Percentiles rank a stretch among this genome's conserved stretches.
phyloP scores from a whole-genome alignment of 2,329 filamentous ascomycete genomes.

The Sarocladium kiliense region DNA sequence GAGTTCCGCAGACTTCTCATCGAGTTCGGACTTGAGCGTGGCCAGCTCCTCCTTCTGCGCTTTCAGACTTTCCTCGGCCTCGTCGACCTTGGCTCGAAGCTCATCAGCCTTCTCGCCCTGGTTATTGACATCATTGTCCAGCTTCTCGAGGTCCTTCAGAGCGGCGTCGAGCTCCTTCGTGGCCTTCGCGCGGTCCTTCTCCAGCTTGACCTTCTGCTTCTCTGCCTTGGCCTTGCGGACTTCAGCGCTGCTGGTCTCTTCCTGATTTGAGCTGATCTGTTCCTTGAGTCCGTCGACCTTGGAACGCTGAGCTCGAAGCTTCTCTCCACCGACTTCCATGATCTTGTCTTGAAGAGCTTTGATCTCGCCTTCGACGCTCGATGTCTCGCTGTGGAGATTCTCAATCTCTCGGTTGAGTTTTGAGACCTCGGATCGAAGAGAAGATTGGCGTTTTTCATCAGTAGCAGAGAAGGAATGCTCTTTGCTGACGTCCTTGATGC shows the following conservation, averaged over 20 bases:
- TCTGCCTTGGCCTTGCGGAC: conserved; percentile 88
- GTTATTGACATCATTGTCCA: conserved; percentile 72
- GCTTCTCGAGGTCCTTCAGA: conserved; percentile 65
- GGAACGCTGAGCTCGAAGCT: conserved; percentile 81
- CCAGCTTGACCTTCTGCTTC: conserved; percentile 83
- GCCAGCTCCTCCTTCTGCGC: conserved; percentile 77
- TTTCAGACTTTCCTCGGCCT: conserved; percentile 73
- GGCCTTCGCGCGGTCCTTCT: conserved; percentile 75
- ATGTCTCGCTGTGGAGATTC: conserved; percentile 77
- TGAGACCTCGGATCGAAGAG: conserved; percentile 72
- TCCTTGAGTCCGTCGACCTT: conserved; percentile 87
- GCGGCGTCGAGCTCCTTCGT: conserved; percentile 73
- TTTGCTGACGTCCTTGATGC: conserved; percentile 76
- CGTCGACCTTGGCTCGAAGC: conserved; percentile 67
- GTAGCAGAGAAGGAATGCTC: conserved; percentile 77
- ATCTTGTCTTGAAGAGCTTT: conserved; percentile 92
- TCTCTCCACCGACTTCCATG: conserved; percentile 95
- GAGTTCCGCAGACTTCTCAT: conserved; percentile 78
- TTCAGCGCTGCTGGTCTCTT: conserved; percentile 81
- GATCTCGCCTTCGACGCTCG: conserved; percentile 87
- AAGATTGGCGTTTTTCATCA: conserved; percentile 68
- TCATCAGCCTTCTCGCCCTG: conserved; percentile 73
- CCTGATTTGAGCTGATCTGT: conserved; percentile 73
- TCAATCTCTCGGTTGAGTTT: conserved; percentile 73
- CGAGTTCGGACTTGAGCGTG: conserved; percentile 75